Evolutionary conservation across 805 yeast genomes (phyloP), one percentile per base, ranked within the genome.

Genomic region (Dipodascus geniculatus): DNA sequence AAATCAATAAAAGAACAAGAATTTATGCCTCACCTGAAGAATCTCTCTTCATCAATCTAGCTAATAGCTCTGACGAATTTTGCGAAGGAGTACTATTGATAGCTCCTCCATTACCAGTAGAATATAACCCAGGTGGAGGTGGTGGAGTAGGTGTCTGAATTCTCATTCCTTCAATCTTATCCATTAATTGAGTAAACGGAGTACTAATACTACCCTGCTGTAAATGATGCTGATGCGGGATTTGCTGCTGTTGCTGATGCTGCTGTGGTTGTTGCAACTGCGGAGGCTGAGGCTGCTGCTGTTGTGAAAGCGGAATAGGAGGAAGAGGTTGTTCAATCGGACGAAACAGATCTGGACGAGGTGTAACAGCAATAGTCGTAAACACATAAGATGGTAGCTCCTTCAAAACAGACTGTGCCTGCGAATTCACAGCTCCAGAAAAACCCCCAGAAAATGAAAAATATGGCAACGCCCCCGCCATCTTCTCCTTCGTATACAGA

Each of bases 1-100:
- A 14, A n/a, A 38, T 17, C 44, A 38, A 38, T 38, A n/a, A n/a
- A 14, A 38, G 14, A 38, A 38, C 4, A n/a, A 38, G 20, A 38
- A 38, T 38, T 14, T 38, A 17, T n/a, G 44, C 44, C 44, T 38
- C 44, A 38, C 44, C 44, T 38, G 44, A 38, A 38, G 44, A n/a
- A 38, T 38, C 44, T 38, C 44, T 38, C 14, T 38, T 38, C 44
- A 38, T 38, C 44, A 38, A 38, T 14, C 44, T 14, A 38, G 44
- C 44, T 16, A 38, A 38, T 6, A 38, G 44, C 44, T 38, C 44
- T 3, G 44, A n/a, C 14, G 44, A 38, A n/a, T 38, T 38, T 38
- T 38, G 44, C 17, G 44, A 38, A 11, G 44, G 44, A 38, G 11
- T 38, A n/a, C 8, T n/a, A 38, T 38, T 38, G 14, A 38, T n/a